phyloP scores from a whole-genome alignment of 306 rosid species.

The Gastrolobium villosum region DNA sequence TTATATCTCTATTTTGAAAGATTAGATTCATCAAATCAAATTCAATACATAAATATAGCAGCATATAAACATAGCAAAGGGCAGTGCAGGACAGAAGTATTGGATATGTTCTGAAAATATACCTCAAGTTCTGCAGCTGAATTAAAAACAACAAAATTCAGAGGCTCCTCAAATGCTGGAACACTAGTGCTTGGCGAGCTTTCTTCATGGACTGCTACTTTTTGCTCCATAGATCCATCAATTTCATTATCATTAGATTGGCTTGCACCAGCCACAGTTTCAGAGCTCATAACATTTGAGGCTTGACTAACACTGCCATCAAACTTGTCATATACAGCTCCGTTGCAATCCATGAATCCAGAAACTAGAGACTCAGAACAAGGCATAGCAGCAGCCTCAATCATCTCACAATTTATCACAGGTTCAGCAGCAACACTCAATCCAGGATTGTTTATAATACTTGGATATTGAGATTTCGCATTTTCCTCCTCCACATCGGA shows the following conservation, averaged over 20 bases:
- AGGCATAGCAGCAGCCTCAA: conserved; percentile 39
- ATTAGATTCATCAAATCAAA: conserved; percentile 12
- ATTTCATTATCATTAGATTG: conserved; percentile 50
- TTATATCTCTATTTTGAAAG: neutral
- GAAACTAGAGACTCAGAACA: conserved; percentile 47
- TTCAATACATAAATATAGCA: neutral
- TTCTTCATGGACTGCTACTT: conserved; percentile 53
- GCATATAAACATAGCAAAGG: neutral
- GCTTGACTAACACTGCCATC: conserved; percentile 46
- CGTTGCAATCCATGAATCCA: conserved; percentile 48
- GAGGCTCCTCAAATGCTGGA: conserved; percentile 59
- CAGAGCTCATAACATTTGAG: conserved; percentile 45
- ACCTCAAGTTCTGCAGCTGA: conserved; percentile 95
- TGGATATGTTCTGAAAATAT: conserved; percentile 29
- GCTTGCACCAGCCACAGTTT: conserved; percentile 42
- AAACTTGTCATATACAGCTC: conserved; percentile 42
- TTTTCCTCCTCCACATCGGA: conserved; percentile 60
- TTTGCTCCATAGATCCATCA: conserved; percentile 55
- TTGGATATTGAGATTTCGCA: conserved; percentile 74
- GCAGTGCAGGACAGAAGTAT: conserved; percentile 24
- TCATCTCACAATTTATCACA: conserved; percentile 45
- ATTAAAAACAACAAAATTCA: conserved; percentile 67
- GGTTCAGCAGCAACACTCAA: conserved; percentile 39
- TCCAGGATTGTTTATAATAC: no score
- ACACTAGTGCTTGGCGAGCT: conserved; percentile 47